Conservation (phyloP, 306 rosid species). For the Lathyrus aphaca region DNA sequence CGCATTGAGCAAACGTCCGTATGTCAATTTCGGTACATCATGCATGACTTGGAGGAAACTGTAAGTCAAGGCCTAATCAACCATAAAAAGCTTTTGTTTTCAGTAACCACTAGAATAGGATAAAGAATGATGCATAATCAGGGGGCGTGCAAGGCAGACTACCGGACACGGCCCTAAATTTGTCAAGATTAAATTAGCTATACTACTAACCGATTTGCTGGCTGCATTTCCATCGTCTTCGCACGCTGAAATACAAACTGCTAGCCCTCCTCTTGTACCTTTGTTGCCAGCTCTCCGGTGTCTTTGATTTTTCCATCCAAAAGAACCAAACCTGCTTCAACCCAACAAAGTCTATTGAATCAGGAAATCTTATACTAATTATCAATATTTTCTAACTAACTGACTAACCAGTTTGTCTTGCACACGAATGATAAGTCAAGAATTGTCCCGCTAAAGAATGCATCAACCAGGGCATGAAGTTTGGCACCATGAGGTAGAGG, state of each 20-base stretch:
- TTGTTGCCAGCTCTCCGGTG: constrained; percentile 36
- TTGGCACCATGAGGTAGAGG: constrained; percentile 63
- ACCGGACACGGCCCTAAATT: no score
- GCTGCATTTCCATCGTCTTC: constrained; percentile 46
- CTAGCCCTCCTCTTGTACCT: constrained; percentile 60
- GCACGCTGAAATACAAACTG: constrained; percentile 54
- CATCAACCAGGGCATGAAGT: constrained; percentile 70
- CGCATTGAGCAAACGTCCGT: constrained; percentile 49
- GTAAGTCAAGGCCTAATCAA: constrained; percentile 62
- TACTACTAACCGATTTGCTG: constrained; percentile 51
- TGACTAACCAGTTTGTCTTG: constrained; percentile 52
- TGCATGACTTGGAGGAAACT: constrained; percentile 62
- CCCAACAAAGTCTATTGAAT: constrained; percentile 3
- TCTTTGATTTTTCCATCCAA: constrained; percentile 49
- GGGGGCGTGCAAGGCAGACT: no score
- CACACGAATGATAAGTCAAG: constrained; percentile 62
- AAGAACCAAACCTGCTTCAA: constrained; percentile 43
- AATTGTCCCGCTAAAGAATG: constrained; percentile 63
- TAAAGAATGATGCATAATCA: background rate
- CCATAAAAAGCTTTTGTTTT: no score
- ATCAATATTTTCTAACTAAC: background rate
- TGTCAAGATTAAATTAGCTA: background rate
- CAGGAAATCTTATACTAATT: background rate
- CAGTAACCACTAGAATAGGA: constrained; percentile 6
- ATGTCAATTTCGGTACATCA: constrained; percentile 52